Conservation (phyloP, 2,329 filamentous ascomycete species). For the Microascus cirrosus region DNA sequence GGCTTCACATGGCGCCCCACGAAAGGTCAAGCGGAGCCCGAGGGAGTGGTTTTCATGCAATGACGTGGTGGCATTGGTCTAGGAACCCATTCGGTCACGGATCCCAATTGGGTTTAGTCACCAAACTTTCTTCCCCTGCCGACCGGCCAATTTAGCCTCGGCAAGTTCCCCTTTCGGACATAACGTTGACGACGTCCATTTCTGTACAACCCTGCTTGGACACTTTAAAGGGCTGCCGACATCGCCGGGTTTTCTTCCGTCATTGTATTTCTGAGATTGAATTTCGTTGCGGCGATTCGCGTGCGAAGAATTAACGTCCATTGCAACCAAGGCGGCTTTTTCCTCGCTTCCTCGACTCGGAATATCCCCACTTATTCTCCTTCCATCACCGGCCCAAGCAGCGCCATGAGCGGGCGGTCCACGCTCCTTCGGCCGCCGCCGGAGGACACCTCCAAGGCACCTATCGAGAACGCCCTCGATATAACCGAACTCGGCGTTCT, state of each 20-base stretch:
- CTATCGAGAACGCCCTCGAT: slow-evolving; percentile 84
- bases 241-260: not conserved
- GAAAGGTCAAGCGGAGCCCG: not conserved
- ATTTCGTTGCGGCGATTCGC: not conserved
- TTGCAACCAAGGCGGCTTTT: not conserved
- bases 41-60: not conserved
- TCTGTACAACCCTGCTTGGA: not conserved
- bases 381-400: not conserved
- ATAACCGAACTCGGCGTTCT: slow-evolving; percentile 69
- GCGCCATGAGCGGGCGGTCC: slow-evolving; percentile 16
- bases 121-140: not conserved
- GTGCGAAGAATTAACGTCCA: not conserved
- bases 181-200: not conserved
- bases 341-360: not conserved
- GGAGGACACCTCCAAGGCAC: slow-evolving; percentile 58
- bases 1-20: not conserved
- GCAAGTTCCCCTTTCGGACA: not conserved
- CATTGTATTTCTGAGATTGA: not conserved
- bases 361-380: not conserved
- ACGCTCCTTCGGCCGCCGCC: slow-evolving; percentile 57
- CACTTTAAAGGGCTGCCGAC: not conserved
- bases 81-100: not conserved
- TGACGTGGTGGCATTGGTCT: not conserved
- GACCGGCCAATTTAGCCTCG: not conserved
- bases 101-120: not conserved